Evolutionary conservation across 2,329 filamentous ascomycete genomes (phyloP), one percentile per base, ranked within the genome.

Genomic region (Trichoderma pleuroti): DNA sequence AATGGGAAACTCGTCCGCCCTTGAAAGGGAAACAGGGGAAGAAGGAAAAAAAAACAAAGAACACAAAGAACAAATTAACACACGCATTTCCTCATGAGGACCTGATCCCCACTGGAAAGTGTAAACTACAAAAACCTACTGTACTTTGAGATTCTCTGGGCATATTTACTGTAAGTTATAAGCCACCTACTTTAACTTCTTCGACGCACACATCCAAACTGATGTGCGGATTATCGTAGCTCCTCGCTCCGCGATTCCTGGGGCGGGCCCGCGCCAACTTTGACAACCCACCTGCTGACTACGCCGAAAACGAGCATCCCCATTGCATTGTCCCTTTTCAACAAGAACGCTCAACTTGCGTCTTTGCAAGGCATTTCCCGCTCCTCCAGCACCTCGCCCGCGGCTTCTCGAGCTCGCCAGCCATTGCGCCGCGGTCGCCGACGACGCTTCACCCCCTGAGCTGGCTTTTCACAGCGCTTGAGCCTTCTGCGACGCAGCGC

Each of bases 371-470:
- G 68, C 68, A 70, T 68, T 71, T 68, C 49, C 62, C 69, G 59
- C 61, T 68, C 28, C 36, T 52, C 56, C 39, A 66, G 62, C 66
- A 30, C 65, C 57, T 63, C 36, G 64, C 52, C 61, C 30, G n/a
- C 14, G 64, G 24, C 30, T 62, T 49, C 10, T 68, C 42, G 42
- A 42, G 52, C 68, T 60, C 72, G 54, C 60, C 62, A 46, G 60
- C 34, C 60, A 42, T 73, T 52, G 68, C 67, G 68, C 68, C 60
- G 59, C 67, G 68, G 72, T 74, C 74, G 74, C 73, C 52, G 68
- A 63, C 68, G 32, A 28, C 59, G n/a, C n/a, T 34, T 49, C 21
- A 16, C 9, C 42, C 54, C 60, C 30, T 42, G 26, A 28, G 56
- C 39, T 24, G 46, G 28, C 59, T 68, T 68, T 70, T 54, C 54